Base-by-base conservation (phyloP, 768 basidiomycete genomes). In the Podaxis mareebaensis region DNA sequence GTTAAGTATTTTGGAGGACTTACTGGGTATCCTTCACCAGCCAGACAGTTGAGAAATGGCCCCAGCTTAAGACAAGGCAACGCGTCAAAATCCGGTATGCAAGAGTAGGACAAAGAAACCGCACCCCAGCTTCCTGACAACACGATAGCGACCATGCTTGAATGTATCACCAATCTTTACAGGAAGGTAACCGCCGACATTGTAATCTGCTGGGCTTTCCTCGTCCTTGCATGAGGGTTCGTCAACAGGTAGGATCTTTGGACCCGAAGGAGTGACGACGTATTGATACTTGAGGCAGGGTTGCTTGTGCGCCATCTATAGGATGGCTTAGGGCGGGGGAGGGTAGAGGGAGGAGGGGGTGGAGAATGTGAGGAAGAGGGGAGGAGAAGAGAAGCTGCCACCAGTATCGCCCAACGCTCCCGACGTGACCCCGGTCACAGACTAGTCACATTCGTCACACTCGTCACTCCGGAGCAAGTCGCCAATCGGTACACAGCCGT, bases 21-120 rank as follows among this genome's bases (percentile, higher is more conserved):
- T 67, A 93, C 92, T 85, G 76, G 28, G 78, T 75, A 73, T 94
- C 93, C 71, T 89, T 88, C 20, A 92, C 91, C 38, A 95, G 88
- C 94, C 94, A 95, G 26, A 95, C 95, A 15, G 95, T 96, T 1
- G 92, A 95, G 74, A 96, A 96, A 77, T 96, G 94, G 42, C 95
- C 95, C 95, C 95, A 96, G 62, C 91, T 93, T 65, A 28, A 60
- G 59, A 52, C 67, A 63, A 49, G 40, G 38, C 20, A 48, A 56
- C 61, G 52, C 61, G 61, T 63, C 61, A 63, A 63, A 46, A 17
- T n/a, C 3, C 33, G 70, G 65, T 66, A 71, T 71, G 66, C 72
- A 68, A 44, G 65, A 22, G 60, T 57, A 42, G 54, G 33, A 58
- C 46, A 33, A 63, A 36, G 40, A 52, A 65, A 57, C 62, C 64